Conservation (phyloP, 768 basidiomycete species). For the Suillus brevipes region DNA sequence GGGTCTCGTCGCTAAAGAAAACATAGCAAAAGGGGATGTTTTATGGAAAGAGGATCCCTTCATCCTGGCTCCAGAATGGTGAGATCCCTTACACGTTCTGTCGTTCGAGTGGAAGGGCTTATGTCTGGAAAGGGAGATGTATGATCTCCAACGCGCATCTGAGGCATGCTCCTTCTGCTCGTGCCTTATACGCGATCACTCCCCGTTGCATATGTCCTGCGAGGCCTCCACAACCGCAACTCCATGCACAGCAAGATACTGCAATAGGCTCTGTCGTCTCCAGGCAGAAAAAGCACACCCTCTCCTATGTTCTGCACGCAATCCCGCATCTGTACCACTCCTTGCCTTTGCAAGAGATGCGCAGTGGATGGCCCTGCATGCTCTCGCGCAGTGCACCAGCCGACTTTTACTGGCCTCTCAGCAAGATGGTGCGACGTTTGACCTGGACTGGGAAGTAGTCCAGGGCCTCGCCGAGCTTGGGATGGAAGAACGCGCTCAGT, state of each 20-base stretch:
- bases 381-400: slow-evolving; percentile 66
- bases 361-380: slow-evolving; percentile 72
- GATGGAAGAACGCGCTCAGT: slow-evolving; percentile 65
- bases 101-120: not conserved
- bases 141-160: slow-evolving; percentile 60
- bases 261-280: slow-evolving; percentile 73
- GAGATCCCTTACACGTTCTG: slow-evolving; percentile 19
- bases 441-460: slow-evolving; percentile 55
- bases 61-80: slow-evolving; percentile 81
- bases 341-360: slow-evolving; percentile 57
- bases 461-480: slow-evolving; percentile 69
- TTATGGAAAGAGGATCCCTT: slow-evolving; percentile 89
- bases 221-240: slow-evolving; percentile 41
- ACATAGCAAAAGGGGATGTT: slow-evolving; percentile 68
- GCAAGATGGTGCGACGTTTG: slow-evolving; percentile 36
- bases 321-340: slow-evolving; percentile 64
- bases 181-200: slow-evolving; percentile 50
- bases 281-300: slow-evolving; percentile 67
- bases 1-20: slow-evolving; percentile 71
- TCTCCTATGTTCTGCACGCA: slow-evolving; percentile 72
- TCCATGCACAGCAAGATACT: slow-evolving; percentile 68
- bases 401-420: slow-evolving; percentile 58
- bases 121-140: slow-evolving; percentile 61
- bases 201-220: slow-evolving; percentile 54
- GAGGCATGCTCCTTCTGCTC: slow-evolving; percentile 75